These are phyloP conservation scores for Penicillium sp. DNA, from an alignment of 2,329 filamentous ascomycete genomes.

Conservation along the genomic window DNA sequence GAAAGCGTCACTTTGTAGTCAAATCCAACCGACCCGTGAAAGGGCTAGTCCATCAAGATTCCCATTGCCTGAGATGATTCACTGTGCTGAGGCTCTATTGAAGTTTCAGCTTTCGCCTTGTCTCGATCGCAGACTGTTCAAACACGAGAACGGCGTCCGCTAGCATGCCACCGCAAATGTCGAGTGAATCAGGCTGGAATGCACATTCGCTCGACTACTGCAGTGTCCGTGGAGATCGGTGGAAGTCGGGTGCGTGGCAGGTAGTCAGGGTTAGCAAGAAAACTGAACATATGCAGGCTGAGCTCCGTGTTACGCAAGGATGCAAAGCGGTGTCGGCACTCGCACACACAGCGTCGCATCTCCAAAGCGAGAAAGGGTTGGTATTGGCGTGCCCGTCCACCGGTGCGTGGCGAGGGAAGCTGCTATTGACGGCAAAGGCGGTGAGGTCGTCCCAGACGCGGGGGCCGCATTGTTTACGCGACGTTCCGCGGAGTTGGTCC, in stretches of 20 bases:
- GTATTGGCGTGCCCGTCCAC: neutral
- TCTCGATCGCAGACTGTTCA: neutral
- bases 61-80: neutral
- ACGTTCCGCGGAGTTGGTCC: neutral
- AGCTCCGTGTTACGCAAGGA: neutral
- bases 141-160: no score
- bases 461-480: neutral
- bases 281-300: neutral
- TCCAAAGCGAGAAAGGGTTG: neutral
- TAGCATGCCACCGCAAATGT: neutral
- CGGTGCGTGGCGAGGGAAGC: neutral
- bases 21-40: no score
- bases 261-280: neutral
- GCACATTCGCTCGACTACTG: neutral
- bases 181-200: neutral
- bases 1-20: no score
- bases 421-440: neutral
- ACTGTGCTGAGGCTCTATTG: neutral
- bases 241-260: neutral
- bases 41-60: neutral
- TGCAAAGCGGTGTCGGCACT: neutral
- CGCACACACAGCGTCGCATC: neutral
- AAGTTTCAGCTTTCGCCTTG: neutral
- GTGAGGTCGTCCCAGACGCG: neutral
- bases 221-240: neutral